A percentile compares a stretch with the other conserved stretches of the same genome.
Evolutionary conservation across 805 yeast genomes (phyloP).

Genomic region (Starmerella stellata): DNA sequence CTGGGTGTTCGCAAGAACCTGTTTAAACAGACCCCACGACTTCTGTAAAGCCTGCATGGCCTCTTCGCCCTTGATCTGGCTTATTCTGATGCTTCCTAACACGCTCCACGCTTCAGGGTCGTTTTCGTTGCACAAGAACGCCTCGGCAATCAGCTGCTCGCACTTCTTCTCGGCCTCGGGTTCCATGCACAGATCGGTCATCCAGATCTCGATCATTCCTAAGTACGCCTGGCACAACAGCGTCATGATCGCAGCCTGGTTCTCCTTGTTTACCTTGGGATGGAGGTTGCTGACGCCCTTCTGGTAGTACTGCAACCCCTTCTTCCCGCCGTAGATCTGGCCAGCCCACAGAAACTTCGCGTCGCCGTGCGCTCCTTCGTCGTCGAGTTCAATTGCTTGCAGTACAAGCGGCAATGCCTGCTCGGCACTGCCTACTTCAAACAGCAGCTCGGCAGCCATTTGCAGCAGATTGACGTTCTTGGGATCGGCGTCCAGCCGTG

Average conservation of each 20-base stretch:
- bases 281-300: constrained; percentile 43
- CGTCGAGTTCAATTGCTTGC: constrained; percentile 50
- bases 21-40: constrained; percentile 59
- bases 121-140: constrained; percentile 34
- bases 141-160: constrained; percentile 46
- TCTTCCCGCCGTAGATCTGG: constrained; percentile 68
- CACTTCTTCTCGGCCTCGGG: constrained; percentile 70
- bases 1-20: constrained; percentile 20
- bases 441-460: constrained; percentile 50
- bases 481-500: constrained; percentile 20
- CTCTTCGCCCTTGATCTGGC: constrained; percentile 60
- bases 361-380: constrained; percentile 43
- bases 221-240: constrained; percentile 53
- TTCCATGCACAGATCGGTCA: constrained; percentile 95
- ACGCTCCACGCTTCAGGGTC: constrained; percentile 72
- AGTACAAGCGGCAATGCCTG: constrained; percentile 48
- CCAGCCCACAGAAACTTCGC: constrained; percentile 83
- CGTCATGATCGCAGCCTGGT: constrained; percentile 3
- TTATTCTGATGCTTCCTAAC: constrained; percentile 70
- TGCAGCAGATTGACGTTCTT: constrained; percentile 27
- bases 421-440: constrained; percentile 68
- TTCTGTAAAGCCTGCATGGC: constrained; percentile 49
- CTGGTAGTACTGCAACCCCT: constrained; percentile 46
- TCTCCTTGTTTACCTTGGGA: constrained; percentile 23
- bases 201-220: constrained; percentile 75